Percentiles rank a stretch among this genome's conserved stretches.
Evolutionary conservation across 345 rosid species (phyloP).

Genomic region (Lenwebbia sp.): DNA sequence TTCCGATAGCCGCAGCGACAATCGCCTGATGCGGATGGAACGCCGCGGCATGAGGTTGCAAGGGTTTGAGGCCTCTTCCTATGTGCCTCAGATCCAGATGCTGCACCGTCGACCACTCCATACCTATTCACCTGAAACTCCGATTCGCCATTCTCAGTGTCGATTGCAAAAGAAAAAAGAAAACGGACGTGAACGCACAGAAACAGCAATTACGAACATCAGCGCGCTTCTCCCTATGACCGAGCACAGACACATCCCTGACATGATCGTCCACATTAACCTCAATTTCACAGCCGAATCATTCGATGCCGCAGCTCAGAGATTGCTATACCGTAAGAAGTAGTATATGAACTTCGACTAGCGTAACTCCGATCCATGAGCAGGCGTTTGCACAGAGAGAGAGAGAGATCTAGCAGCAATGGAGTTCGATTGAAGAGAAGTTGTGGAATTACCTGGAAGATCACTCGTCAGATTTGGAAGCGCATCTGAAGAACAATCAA

Average conservation of each 20-base stretch:
- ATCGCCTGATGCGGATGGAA: constrained; percentile 84
- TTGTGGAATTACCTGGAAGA: background rate
- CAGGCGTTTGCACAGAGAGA: background rate
- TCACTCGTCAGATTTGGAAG: background rate
- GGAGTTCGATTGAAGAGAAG: background rate
- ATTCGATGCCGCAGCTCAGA: background rate
- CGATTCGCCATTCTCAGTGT: background rate
- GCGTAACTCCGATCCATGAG: background rate
- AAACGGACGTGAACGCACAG: background rate
- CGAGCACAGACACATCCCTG: background rate
- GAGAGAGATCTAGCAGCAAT: background rate
- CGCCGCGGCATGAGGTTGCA: constrained; percentile 88
- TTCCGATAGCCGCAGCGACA: constrained; percentile 64
- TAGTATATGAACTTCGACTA: background rate
- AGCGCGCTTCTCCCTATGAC: background rate
- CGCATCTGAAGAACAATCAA: background rate
- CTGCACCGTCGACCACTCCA: constrained; percentile 99
- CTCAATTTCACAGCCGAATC: background rate
- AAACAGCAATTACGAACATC: background rate
- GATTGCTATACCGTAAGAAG: background rate
- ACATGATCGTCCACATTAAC: background rate
- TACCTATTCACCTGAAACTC: background rate
- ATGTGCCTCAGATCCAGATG: constrained; percentile 91
- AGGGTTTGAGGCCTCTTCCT: constrained; percentile 58
- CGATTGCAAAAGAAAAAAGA: background rate